Evolutionary conservation across 2,329 filamentous ascomycete species (phyloP).

Genomic region (Claviceps quebecensis): DNA sequence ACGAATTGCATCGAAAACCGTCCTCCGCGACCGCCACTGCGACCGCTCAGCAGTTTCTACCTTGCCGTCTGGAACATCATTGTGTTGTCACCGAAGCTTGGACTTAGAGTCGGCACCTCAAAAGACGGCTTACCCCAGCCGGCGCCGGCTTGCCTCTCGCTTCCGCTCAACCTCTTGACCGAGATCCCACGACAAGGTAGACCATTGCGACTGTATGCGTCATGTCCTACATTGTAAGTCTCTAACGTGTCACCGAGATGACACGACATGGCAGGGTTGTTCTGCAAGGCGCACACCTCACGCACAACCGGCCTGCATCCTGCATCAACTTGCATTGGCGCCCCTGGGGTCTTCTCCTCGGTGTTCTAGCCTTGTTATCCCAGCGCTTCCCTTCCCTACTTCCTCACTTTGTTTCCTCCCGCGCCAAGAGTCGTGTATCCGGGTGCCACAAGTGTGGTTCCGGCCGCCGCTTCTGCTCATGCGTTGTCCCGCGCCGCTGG

Average conservation of each 20-base stretch:
- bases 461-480: constrained; percentile 4
- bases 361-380: constrained; percentile 3
- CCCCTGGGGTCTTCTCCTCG: not conserved
- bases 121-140: not conserved
- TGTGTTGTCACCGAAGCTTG: constrained; percentile 1
- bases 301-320: not conserved
- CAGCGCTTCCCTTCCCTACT: not conserved
- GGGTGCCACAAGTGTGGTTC: constrained; percentile 1
- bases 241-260: not conserved
- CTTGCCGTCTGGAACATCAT: not conserved
- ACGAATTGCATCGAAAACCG: not conserved
- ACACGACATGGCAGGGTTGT: constrained; percentile 10
- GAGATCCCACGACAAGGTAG: constrained; percentile 8
- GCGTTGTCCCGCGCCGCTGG: constrained; percentile 1
- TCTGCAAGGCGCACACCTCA: constrained; percentile 7
- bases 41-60: not conserved
- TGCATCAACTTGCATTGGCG: constrained; percentile 2
- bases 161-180: constrained; percentile 6
- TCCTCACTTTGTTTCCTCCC: not conserved
- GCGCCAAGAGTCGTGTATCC: not conserved
- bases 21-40: not conserved
- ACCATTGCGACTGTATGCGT: constrained; percentile 16
- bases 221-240: constrained; percentile 28
- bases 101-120: not conserved
- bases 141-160: constrained; percentile 1